Evolutionary conservation across 495 filamentous ascomycete genomes (phyloP).

Genomic region (Penicillium paxilli): DNA sequence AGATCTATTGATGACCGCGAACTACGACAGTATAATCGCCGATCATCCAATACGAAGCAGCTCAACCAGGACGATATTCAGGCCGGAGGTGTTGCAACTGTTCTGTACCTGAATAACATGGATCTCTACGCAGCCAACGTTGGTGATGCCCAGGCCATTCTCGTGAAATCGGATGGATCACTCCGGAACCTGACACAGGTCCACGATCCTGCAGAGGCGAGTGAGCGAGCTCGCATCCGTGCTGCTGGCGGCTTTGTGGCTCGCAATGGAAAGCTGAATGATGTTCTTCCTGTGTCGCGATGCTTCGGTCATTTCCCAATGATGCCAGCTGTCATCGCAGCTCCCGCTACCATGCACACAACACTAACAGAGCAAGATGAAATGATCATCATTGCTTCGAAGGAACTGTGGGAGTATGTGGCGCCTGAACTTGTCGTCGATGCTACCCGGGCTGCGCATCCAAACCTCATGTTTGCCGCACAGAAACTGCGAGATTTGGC

Average conservation of each 20-base stretch:
- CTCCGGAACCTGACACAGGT: slow-evolving; percentile 80
- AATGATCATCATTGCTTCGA: slow-evolving; percentile 86
- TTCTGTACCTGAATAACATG: slow-evolving; percentile 83
- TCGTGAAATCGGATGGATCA: slow-evolving; percentile 83
- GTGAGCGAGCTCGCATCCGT: slow-evolving; percentile 84
- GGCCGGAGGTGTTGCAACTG: slow-evolving; percentile 88
- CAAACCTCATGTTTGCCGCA: slow-evolving; percentile 92
- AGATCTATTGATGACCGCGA: slow-evolving; percentile 74
- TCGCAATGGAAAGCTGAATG: slow-evolving; percentile 89
- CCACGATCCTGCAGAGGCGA: slow-evolving; percentile 84
- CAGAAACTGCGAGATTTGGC: slow-evolving; percentile 94
- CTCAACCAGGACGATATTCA: slow-evolving; percentile 84
- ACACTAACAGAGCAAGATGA: slow-evolving; percentile 88
- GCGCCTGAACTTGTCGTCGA: slow-evolving; percentile 89
- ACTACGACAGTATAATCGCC: slow-evolving; percentile 62
- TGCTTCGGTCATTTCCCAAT: slow-evolving; percentile 93
- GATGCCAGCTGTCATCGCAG: slow-evolving; percentile 91
- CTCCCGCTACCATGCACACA: slow-evolving; percentile 77
- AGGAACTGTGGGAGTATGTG: slow-evolving; percentile 92
- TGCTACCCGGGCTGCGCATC: slow-evolving; percentile 77
- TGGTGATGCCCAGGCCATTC: slow-evolving; percentile 90
- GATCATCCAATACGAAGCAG: slow-evolving; percentile 65
- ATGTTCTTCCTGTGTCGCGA: slow-evolving; percentile 84
- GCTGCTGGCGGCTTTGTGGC: slow-evolving; percentile 96
- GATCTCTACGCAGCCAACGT: slow-evolving; percentile 94